Evolutionary conservation across 768 basidiomycete genomes (phyloP), one percentile per base, ranked within the genome.

Genomic region (Cubamyces sp.): DNA sequence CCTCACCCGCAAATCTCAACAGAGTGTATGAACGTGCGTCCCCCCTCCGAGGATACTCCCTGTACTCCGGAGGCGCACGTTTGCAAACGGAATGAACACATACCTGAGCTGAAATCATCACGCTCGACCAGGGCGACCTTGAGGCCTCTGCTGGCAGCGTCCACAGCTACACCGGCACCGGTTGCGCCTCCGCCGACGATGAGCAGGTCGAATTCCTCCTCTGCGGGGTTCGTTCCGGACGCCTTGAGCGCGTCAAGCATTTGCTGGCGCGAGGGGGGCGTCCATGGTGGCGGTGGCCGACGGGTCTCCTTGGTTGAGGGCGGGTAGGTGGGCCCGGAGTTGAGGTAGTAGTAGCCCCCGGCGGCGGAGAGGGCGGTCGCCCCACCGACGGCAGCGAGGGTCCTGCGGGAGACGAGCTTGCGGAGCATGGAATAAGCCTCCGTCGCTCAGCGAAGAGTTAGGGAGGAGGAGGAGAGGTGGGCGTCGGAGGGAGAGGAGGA

Each of bases 111-210:
- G 65, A 96, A 99, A 73, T 99, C 96, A 65, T 92, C 91, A 48
- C 94, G 78, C 70, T 99, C 96, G 0, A 98, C 95, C 61, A 98
- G 78, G 0, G 93, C 96, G 15, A 98, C 96, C 71, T 87, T 92
- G 46, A 99, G 80, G 0, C 97, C 96, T 59, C 96, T 79, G 70
- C 87, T 91, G 5, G 92, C 94, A 47, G 96, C 96, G 74, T 98
- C 96, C 14, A 99, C 84, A 8, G 96, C 96, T n/a, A 95, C 90
- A 43, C 97, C 96, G 0, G 95, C 91, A 52, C 96, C 96, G 1
- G 95, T 98, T 5, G 96, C 96, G 19, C 96, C 96, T 41, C 96
- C 96, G 26, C 96, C 96, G 34, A 98, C 87, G 66, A 98, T 78
- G 51, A 96, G 76, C 28, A 95, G 69, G 74, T 96, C 94, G 64